These are phyloP conservation scores for Pilasporangium apinafurcum DNA, from an alignment of 352 stramenopile species.

Conservation along the genomic window DNA sequence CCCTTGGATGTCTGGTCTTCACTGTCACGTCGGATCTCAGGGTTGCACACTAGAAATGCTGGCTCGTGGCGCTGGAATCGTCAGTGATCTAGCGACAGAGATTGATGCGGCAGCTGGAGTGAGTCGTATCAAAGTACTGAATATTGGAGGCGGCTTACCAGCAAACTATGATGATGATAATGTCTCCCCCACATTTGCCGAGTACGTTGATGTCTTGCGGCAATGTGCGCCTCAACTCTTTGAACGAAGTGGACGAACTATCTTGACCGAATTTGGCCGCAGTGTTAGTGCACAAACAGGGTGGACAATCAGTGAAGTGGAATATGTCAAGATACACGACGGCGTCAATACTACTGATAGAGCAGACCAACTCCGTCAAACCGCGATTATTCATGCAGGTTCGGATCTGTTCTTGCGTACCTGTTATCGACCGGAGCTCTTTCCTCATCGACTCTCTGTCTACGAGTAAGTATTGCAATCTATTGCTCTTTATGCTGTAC, in stretches of 20 bases:
- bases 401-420: conserved; percentile 87
- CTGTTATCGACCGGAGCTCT: conserved; percentile 79
- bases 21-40: conserved; percentile 86
- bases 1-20: conserved; percentile 83
- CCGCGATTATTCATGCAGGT: conserved; percentile 85
- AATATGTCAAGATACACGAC: conserved; percentile 84
- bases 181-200: conserved; percentile 63
- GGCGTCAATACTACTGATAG: not conserved
- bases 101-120: conserved; percentile 62
- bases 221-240: conserved; percentile 76
- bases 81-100: conserved; percentile 81
- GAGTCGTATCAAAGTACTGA: conserved; percentile 76
- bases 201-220: conserved; percentile 79
- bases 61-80: conserved; percentile 52
- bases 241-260: conserved; percentile 53
- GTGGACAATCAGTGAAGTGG: conserved; percentile 84
- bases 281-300: conserved; percentile 82
- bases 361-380: conserved; percentile 31
- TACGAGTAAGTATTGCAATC: conserved; percentile 52
- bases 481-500: not conserved
- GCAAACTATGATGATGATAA: conserved; percentile 84
- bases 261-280: conserved; percentile 91
- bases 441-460: conserved; percentile 75
- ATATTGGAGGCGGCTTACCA: conserved; percentile 89
- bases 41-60: conserved; percentile 84